Evolutionary conservation across 148 eudicot species (phyloP), one percentile per base, ranked within the genome.

Genomic region (Selenicereus undatus): DNA sequence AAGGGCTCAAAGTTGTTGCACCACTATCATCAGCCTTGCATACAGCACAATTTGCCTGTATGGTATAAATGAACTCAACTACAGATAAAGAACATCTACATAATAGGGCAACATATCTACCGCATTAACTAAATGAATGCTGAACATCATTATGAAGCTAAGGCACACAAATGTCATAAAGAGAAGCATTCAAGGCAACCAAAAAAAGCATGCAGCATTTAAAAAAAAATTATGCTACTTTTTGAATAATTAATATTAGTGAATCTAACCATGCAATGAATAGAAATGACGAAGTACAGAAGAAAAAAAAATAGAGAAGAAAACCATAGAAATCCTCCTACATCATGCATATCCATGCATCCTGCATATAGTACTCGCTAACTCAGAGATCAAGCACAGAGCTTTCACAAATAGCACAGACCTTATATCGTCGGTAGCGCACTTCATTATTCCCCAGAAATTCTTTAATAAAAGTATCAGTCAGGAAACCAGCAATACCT

Each of bases 401-500:
- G 50, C 54, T 22, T 50, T 64, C 12, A 76, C 66, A 83, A 60
- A 80, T n/a, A 71, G 81, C 79, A 64, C 89, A 83, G 78, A 94
- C 98, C 98, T 97, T 97, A 78, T 91, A 97, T 64, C 97, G 88
- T 76, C 99, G 88, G 88, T 90, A 94, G 62, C 94, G 94, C 70
- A 98, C 97, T 88, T 97, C 99, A 86, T 97, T 97, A 81, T 92
- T 96, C 75, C 99, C 99, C 62, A 96, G 82, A 83, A 87, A 92
- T 62, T 89, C 91, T 88, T 92, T 96, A 60, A 92, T 88, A 79
- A 85, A 97, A 48, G 91, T 85, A 86, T 97, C 98, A 79, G 97
- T 89, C 36, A 97, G 83, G 79, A 94, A 97, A 86, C 97, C 92
- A 80, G 99, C 97, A 84, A 97, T 95, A 79, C 99, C 99, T 70